A percentile compares a stretch with the other conserved stretches of the same genome.
These are phyloP conservation scores for Aurinia saxatilis DNA, from an alignment of 345 rosid genomes.

Conservation along the genomic window DNA sequence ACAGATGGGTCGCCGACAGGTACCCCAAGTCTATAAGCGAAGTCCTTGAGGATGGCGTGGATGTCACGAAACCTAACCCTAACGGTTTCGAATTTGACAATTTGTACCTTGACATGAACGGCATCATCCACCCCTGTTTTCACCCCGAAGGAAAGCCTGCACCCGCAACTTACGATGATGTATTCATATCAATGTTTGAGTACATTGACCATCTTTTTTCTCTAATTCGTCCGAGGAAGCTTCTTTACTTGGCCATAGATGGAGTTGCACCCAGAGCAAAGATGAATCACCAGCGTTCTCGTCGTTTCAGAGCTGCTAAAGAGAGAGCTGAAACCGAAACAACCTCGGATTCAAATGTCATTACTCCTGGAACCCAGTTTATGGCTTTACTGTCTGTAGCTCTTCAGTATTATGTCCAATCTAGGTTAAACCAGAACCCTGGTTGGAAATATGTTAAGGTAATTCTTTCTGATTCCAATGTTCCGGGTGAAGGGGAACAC, in stretches of 20 bases:
- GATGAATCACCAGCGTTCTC: conserved; percentile 96
- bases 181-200: conserved; percentile 73
- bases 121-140: conserved; percentile 95
- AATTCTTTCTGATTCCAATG: conserved; percentile 95
- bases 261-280: conserved; percentile 99
- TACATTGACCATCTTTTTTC: conserved; percentile 88
- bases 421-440: conserved; percentile 73
- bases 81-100: conserved; percentile 87
- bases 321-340: conserved; percentile 82
- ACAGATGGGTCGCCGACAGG: conserved; percentile 93
- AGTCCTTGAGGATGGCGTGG: conserved; percentile 75
- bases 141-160: conserved; percentile 98
- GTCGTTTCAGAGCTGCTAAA: conserved; percentile 87
- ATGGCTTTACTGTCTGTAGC: conserved; percentile 88
- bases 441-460: conserved; percentile 91
- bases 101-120: too few relatives aligned
- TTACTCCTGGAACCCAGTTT: conserved; percentile 94
- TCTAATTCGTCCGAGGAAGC: conserved; percentile 94
- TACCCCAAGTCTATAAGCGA: conserved; percentile 74
- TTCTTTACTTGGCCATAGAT: conserved; percentile 91
- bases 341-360: conserved; percentile 89
- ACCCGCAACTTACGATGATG: conserved; percentile 85
- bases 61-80: conserved; percentile 79
- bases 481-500: conserved; percentile 98
- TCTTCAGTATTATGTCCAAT: conserved; percentile 80